Conservation (phyloP, 139 green algal genomes). For the Chlamydomonas urium region DNA sequence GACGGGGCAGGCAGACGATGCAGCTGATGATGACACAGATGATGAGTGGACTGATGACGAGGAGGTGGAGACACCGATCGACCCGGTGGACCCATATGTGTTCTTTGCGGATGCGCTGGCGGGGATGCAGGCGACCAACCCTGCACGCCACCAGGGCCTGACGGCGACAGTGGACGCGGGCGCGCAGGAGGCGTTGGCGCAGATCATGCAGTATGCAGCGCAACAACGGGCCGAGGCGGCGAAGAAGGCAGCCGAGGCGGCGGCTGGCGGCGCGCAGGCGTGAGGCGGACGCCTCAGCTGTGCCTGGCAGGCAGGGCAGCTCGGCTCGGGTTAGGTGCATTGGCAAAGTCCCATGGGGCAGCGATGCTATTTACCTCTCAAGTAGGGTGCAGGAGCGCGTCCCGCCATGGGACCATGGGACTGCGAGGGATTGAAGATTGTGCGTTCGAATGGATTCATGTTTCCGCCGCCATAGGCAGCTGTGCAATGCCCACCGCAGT, state of each 20-base stretch:
- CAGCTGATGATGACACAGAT: conserved; percentile 25
- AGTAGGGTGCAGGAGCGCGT: too few relatives aligned
- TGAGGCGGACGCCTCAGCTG: too few relatives aligned
- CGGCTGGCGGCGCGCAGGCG: too few relatives aligned
- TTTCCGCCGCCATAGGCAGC: too few relatives aligned
- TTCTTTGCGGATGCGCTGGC: conserved; percentile 58
- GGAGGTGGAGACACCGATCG: conserved; percentile 52
- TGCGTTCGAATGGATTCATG: too few relatives aligned
- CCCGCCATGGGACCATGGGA: too few relatives aligned
- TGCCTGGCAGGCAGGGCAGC: neutral
- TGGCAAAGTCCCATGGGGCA: too few relatives aligned
- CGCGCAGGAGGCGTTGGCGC: conserved; percentile 23
- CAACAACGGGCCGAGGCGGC: conserved; percentile 13
- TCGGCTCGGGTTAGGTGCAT: too few relatives aligned
- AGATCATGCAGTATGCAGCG: conserved; percentile 24
- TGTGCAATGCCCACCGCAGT: too few relatives aligned
- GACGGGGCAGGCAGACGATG: neutral
- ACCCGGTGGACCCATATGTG: conserved; percentile 65
- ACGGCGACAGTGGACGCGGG: conserved; percentile 30
- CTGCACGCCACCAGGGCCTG: conserved; percentile 38
- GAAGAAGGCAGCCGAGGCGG: too few relatives aligned
- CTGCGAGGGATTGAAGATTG: too few relatives aligned
- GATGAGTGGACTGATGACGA: conserved; percentile 45
- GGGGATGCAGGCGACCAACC: conserved; percentile 46
- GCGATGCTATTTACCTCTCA: too few relatives aligned